Conservation (phyloP, 2,329 filamentous ascomycete species). For the Mycosphaerella arachidis region DNA sequence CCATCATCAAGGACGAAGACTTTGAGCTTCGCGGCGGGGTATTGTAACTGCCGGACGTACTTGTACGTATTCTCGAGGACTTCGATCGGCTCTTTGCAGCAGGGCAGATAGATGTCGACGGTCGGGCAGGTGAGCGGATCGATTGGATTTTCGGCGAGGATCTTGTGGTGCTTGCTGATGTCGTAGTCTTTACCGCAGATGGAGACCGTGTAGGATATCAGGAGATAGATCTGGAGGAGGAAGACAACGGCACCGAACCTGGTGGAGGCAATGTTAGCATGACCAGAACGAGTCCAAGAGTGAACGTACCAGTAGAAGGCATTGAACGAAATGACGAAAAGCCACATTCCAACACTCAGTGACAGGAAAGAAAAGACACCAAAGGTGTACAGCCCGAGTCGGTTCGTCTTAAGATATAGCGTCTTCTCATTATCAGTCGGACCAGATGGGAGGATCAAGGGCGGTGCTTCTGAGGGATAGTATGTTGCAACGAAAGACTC, state of each 20-base stretch:
- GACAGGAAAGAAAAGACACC: slow-evolving; percentile 40
- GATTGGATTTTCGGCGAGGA: slow-evolving; percentile 33
- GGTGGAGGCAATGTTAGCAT: background rate
- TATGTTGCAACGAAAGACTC: slow-evolving; percentile 17
- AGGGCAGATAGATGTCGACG: slow-evolving; percentile 41
- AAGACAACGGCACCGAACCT: slow-evolving; percentile 32
- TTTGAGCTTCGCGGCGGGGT: slow-evolving; percentile 35
- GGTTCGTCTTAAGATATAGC: slow-evolving; percentile 39
- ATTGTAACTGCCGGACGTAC: slow-evolving; percentile 35
- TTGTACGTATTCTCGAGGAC: slow-evolving; percentile 38
- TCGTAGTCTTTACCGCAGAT: slow-evolving; percentile 40
- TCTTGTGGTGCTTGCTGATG: slow-evolving; percentile 32
- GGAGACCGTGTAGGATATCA: slow-evolving; percentile 41
- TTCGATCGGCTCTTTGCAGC: slow-evolving; percentile 42
- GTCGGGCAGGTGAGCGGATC: slow-evolving; percentile 35
- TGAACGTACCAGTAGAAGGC: slow-evolving; percentile 19
- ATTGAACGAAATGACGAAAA: slow-evolving; percentile 37
- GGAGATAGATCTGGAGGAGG: slow-evolving; percentile 39
- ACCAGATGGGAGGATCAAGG: slow-evolving; percentile 33
- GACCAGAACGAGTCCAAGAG: background rate
- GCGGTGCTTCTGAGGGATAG: slow-evolving; percentile 15
- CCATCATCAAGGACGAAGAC: slow-evolving; percentile 42
- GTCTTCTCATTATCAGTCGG: slow-evolving; percentile 41
- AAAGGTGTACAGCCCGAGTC: slow-evolving; percentile 39
- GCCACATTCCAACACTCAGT: slow-evolving; percentile 43